Percentiles rank a stretch among this genome's conserved stretches.
Conservation (phyloP, 192 early-diverging fungal genomes). For the Allomyces arbusculus region DNA sequence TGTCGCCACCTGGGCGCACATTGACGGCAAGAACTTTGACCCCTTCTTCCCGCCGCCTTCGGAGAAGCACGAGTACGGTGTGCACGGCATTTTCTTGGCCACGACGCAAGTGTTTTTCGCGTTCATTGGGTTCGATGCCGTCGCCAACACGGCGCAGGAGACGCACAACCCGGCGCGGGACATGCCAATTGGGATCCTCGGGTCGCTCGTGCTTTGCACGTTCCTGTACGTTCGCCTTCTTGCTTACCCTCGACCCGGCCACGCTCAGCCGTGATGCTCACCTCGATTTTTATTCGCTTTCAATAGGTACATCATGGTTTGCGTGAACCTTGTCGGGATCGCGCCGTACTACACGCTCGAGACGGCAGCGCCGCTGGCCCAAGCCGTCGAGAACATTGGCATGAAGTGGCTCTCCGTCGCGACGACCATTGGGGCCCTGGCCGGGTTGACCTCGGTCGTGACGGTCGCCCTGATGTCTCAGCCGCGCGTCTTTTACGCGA, state of each 20-base stretch:
- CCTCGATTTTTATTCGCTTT: too few species aligned
- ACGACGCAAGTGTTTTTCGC: not conserved
- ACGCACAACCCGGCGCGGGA: not conserved
- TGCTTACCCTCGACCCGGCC: not conserved
- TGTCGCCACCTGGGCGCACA: not conserved
- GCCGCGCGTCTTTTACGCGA: conserved; percentile 3
- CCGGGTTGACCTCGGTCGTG: not conserved
- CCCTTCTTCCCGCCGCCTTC: conserved; percentile 12
- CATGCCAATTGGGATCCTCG: not conserved
- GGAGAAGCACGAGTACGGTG: conserved; percentile 15
- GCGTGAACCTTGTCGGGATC: not conserved
- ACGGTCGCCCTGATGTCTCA: conserved; percentile 1
- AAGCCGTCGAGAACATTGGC: not conserved
- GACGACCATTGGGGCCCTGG: not conserved
- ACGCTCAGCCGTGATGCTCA: conserved; percentile 2
- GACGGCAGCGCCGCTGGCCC: not conserved
- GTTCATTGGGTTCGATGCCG: not conserved
- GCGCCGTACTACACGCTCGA: not conserved
- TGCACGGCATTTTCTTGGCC: conserved; percentile 3
- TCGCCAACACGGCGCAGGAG: not conserved
- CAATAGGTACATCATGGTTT: not conserved
- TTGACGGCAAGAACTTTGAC: conserved; percentile 3
- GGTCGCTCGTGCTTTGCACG: not conserved
- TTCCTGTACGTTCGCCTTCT: conserved; percentile 1
- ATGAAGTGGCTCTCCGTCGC: not conserved